Evolutionary conservation across 2,329 filamentous ascomycete species (phyloP).

Genomic region (Xylariaceae sp.): DNA sequence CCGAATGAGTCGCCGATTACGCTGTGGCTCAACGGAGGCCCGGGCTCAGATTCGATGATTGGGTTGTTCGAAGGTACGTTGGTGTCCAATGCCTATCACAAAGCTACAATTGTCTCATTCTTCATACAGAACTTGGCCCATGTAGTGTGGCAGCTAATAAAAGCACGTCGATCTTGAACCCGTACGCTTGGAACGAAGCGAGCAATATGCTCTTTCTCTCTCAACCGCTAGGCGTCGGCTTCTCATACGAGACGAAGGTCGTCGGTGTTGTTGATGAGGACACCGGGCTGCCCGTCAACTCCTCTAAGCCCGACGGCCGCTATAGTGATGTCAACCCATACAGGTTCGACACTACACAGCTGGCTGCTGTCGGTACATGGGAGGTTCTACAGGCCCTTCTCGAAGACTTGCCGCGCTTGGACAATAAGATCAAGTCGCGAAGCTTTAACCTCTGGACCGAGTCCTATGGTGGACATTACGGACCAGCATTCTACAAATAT

Average conservation of each 20-base stretch:
- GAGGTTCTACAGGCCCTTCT: slow-evolving; percentile 41
- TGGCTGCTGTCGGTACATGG: slow-evolving; percentile 41
- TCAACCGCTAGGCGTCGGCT: slow-evolving; percentile 41
- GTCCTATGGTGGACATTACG: slow-evolving; percentile 53
- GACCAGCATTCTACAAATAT: slow-evolving; percentile 57
- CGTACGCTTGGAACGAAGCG: slow-evolving; percentile 34
- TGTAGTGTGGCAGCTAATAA: slow-evolving; percentile 38
- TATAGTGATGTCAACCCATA: slow-evolving; percentile 40
- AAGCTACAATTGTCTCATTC: background rate
- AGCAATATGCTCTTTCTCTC: slow-evolving; percentile 42
- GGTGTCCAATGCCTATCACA: background rate
- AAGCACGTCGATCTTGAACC: slow-evolving; percentile 33
- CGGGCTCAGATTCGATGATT: slow-evolving; percentile 61
- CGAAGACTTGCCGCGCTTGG: slow-evolving; percentile 43
- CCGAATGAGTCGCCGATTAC: slow-evolving; percentile 50
- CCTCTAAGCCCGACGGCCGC: slow-evolving; percentile 39
- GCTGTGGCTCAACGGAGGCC: slow-evolving; percentile 59
- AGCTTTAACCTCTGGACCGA: slow-evolving; percentile 67
- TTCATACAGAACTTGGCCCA: slow-evolving; percentile 37
- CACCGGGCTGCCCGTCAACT: slow-evolving; percentile 36
- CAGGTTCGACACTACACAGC: slow-evolving; percentile 37
- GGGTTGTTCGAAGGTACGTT: slow-evolving; percentile 54
- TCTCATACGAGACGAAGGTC: slow-evolving; percentile 40
- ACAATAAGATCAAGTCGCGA: slow-evolving; percentile 56
- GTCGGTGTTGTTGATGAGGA: slow-evolving; percentile 37